Evolutionary conservation across 2,329 filamentous ascomycete genomes (phyloP), one percentile per base, ranked within the genome.

Genomic region (Eutypella sp.): DNA sequence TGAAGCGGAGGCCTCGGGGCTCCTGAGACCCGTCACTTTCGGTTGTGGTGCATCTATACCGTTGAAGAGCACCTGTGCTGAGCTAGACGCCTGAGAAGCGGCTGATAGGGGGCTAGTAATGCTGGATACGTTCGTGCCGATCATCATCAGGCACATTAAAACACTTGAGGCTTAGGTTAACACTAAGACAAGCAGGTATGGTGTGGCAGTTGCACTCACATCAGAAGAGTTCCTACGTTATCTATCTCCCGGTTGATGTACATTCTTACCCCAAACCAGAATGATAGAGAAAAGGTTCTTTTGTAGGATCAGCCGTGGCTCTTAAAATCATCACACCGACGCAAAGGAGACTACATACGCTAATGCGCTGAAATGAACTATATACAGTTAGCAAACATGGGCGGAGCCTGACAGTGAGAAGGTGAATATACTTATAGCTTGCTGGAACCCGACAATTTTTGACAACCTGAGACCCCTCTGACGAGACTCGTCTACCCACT

Each of bases 21-120:
- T 66, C 44, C 63, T 72, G 8, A 77, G 54, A 2, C 69, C 71
- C 15, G 65, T 67, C 1, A 56, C 59, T 1, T 58, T 55, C 7
- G 71, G 70, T 44, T 63, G 67, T 1, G 72, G 72, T 0, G 73
- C 72, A 45, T 76, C 73, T 34, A 76, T 76, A 25, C 79, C 72
- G 41, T 71, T 71, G 49, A 79, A 79, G 47, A 81, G 77, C 42
- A 79, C 74, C 50, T 72, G 74, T 2, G 77, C 77, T 4, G 77
- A 76, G 4, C 77, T 73, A 25, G 73, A 76, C 34, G 77, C 76
- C 53, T 78, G 78, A 52, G 74, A 69, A 1, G 75, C 69, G 15
- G 79, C 75, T n/a, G 82, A 71, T 4, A 82, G 60, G 1, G 81
- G 80, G 0, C 75, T 76, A 1, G 79, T 74, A 20, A 79, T 73